Conservation (phyloP, 1,284 basidiomycete genomes). For the Ganoderma resinaceum region DNA sequence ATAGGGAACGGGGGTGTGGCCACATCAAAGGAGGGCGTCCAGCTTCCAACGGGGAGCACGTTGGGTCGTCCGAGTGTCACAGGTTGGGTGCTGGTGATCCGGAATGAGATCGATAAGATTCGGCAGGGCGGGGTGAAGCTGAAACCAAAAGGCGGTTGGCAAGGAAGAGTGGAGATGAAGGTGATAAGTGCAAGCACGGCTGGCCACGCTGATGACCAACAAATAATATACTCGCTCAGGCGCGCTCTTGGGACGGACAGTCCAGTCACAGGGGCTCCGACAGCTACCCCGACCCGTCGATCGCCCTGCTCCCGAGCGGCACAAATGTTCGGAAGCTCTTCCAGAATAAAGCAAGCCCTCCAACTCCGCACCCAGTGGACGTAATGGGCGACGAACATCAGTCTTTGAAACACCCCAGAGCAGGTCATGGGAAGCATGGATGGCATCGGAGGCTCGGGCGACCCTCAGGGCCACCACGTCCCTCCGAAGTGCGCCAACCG, state of each 20-base stretch:
- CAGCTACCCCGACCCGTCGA: conserved; percentile 25
- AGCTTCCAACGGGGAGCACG: conserved; percentile 20
- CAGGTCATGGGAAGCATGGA: conserved; percentile 19
- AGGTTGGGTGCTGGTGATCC: conserved; percentile 39
- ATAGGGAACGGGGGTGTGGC: conserved; percentile 22
- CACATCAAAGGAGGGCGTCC: conserved; percentile 24
- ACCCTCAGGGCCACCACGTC: conserved; percentile 1
- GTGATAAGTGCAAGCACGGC: conserved; percentile 22
- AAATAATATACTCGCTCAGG: background rate
- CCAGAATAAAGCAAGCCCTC: conserved; percentile 26
- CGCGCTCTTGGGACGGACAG: background rate
- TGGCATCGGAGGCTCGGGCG: background rate
- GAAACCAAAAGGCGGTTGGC: conserved; percentile 27
- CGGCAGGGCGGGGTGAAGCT: conserved; percentile 23
- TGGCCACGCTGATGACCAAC: conserved; percentile 2
- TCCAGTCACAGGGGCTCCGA: conserved; percentile 28
- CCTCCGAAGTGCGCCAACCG: background rate
- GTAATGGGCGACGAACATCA: conserved; percentile 30
- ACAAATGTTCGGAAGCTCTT: conserved; percentile 8
- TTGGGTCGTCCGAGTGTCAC: conserved; percentile 35
- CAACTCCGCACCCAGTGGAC: conserved; percentile 17
- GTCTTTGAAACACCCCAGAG: conserved; percentile 16
- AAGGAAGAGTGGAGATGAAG: conserved; percentile 31
- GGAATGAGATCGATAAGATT: conserved; percentile 40
- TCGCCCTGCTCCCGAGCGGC: conserved; percentile 14